These are phyloP conservation scores for Strobilomyces confusus DNA, from an alignment of 768 basidiomycete genomes.

Conservation along the genomic window DNA sequence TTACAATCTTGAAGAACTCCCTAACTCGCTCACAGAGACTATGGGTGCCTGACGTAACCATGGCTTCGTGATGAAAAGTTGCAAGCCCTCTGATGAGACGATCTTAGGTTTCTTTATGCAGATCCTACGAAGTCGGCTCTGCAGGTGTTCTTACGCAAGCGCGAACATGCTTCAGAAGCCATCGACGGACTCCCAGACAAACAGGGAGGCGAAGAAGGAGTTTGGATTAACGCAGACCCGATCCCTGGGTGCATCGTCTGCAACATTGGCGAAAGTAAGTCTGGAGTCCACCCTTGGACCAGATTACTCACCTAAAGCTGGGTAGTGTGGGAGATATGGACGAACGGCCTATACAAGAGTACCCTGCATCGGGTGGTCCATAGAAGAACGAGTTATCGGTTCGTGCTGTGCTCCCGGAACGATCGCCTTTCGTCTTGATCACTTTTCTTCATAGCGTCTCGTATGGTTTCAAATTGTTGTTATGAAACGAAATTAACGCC, in stretches of 20 bases:
- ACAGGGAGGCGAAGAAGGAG: constrained; percentile 52
- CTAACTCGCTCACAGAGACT: constrained; percentile 53
- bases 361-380: constrained; percentile 92
- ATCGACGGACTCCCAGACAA: constrained; percentile 43
- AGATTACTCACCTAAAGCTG: not conserved
- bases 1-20: not conserved
- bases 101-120: constrained; percentile 74
- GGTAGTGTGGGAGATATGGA: constrained; percentile 91
- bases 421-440: constrained; percentile 5
- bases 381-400: constrained; percentile 62
- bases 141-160: constrained; percentile 67
- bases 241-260: constrained; percentile 81
- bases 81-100: constrained; percentile 5
- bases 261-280: constrained; percentile 88
- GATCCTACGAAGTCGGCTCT: constrained; percentile 78
- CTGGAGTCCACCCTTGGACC: not conserved
- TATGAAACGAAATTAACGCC: constrained; percentile 1
- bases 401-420: constrained; percentile 3
- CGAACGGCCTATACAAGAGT: constrained; percentile 79
- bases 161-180: constrained; percentile 30
- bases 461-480: constrained; percentile 37
- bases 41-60: constrained; percentile 81
- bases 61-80: not conserved
- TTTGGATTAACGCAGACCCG: constrained; percentile 85
- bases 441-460: constrained; percentile 51